Conservation (phyloP, 2,329 filamentous ascomycete species). For the Albifimbria verrucaria region DNA sequence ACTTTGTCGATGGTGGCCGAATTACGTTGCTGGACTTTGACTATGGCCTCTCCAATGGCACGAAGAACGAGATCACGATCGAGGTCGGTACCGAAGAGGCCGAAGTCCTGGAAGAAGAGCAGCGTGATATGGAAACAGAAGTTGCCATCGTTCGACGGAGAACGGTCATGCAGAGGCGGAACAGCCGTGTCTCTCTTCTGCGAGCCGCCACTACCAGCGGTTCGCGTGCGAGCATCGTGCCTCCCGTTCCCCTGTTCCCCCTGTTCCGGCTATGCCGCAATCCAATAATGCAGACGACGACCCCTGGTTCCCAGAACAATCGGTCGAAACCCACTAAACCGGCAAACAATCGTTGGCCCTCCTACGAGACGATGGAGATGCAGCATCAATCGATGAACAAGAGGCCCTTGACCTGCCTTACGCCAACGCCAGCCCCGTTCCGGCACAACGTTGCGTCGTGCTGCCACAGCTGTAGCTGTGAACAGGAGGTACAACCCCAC, state of each 20-base stretch:
- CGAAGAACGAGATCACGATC: conserved; percentile 58
- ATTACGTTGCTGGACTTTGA: conserved; percentile 73
- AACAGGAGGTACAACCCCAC: conserved; percentile 65
- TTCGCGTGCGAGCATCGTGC: conserved; percentile 13
- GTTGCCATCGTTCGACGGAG: conserved; percentile 75
- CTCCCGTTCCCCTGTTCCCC: conserved; percentile 27
- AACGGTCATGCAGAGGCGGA: conserved; percentile 64
- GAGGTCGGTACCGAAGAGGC: conserved; percentile 71
- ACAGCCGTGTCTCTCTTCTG: conserved; percentile 44
- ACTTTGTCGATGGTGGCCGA: conserved; percentile 76
- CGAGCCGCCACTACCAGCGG: conserved; percentile 46
- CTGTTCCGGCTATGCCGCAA: conserved; percentile 15
- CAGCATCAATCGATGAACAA: conserved; percentile 50
- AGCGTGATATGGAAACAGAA: conserved; percentile 70
- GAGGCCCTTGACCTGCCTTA: conserved; percentile 69
- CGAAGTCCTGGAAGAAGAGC: conserved; percentile 69
- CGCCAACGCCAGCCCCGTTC: conserved; percentile 71
- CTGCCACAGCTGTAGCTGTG: conserved; percentile 72
- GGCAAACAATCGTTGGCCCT: conserved; percentile 13
- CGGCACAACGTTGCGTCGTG: conserved; percentile 65
- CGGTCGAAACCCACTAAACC: conserved; percentile 21
- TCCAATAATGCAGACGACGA: conserved; percentile 43
- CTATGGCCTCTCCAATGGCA: conserved; percentile 55
- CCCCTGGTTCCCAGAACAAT: conserved; percentile 51
- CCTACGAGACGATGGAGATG: conserved; percentile 38